These are phyloP conservation scores for Fusarium xyrophilum DNA, from an alignment of 2,329 filamentous ascomycete species.

Conservation along the genomic window DNA sequence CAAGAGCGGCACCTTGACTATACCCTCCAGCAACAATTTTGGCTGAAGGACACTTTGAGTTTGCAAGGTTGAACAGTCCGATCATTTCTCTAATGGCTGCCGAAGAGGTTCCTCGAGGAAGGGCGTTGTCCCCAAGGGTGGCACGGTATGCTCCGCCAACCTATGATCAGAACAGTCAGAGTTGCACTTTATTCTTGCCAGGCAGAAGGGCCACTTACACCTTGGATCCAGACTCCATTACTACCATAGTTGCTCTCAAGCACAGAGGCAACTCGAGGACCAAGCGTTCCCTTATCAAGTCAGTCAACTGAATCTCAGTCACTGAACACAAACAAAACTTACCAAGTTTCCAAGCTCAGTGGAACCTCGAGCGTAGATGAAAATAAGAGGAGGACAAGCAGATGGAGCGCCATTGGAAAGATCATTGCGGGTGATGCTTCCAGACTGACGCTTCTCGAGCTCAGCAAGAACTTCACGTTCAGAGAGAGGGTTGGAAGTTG, in stretches of 20 bases:
- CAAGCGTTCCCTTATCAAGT: constrained; percentile 40
- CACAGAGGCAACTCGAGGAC: constrained; percentile 41
- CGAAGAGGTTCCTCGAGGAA: constrained; percentile 47
- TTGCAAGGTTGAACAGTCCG: constrained; percentile 51
- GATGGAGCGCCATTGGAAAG: constrained; percentile 40
- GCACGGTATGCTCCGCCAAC: constrained; percentile 48
- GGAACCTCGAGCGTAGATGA: constrained; percentile 50
- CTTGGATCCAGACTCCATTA: constrained; percentile 51
- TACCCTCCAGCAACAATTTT: constrained; percentile 52
- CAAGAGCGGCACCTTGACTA: constrained; percentile 53
- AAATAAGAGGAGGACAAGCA: constrained; percentile 47
- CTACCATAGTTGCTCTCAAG: constrained; percentile 40
- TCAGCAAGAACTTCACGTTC: constrained; percentile 9
- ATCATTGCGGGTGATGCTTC: constrained; percentile 36
- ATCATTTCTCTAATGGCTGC: constrained; percentile 52
- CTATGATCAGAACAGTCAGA: neutral
- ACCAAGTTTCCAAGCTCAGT: constrained; percentile 51
- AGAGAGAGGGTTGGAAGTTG: neutral
- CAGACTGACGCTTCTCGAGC: constrained; percentile 8
- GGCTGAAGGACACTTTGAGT: constrained; percentile 52
- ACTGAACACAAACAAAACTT: neutral
- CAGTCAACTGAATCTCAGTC: accelerated
- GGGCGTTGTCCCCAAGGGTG: constrained; percentile 45
- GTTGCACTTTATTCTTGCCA: no score
- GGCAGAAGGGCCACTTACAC: constrained; percentile 40